These are phyloP conservation scores for Oryza coarctata DNA, from an alignment of 176 grass and related monocot genomes.

Conservation along the genomic window DNA sequence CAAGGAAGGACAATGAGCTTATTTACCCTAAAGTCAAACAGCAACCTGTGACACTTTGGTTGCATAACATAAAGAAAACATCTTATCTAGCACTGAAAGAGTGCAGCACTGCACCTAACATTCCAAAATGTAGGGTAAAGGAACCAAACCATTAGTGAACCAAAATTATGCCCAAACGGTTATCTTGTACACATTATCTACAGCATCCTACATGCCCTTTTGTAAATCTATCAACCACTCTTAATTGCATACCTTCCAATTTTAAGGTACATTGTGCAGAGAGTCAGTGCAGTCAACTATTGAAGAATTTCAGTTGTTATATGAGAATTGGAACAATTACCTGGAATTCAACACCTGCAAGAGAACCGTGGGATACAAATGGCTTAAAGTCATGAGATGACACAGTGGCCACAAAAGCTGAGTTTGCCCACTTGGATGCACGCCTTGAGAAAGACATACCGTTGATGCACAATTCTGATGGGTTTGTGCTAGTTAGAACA, in stretches of 20 bases:
- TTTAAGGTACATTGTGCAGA: slow-evolving; percentile 12
- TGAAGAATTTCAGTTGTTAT: slow-evolving; percentile 24
- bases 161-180: background rate
- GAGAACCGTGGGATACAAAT: slow-evolving; percentile 66
- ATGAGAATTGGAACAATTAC: slow-evolving; percentile 39
- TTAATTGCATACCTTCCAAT: background rate
- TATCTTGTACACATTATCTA: background rate
- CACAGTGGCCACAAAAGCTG: slow-evolving; percentile 86
- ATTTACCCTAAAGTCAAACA: background rate
- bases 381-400: slow-evolving; percentile 74
- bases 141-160: background rate
- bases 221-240: background rate
- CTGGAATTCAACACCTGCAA: slow-evolving; percentile 97
- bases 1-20: background rate
- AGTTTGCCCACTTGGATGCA: slow-evolving; percentile 95
- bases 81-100: background rate
- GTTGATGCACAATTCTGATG: slow-evolving; percentile 91
- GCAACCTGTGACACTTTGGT: too few relatives aligned
- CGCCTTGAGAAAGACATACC: slow-evolving; percentile 96
- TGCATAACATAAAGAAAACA: background rate
- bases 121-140: background rate
- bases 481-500: slow-evolving; percentile 92
- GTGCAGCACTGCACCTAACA: background rate
- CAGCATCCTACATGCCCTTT: too few relatives aligned
- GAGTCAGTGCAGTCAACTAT: slow-evolving; percentile 20